Conservation (phyloP, 164 flowering plant genomes). For the Piper betle region DNA sequence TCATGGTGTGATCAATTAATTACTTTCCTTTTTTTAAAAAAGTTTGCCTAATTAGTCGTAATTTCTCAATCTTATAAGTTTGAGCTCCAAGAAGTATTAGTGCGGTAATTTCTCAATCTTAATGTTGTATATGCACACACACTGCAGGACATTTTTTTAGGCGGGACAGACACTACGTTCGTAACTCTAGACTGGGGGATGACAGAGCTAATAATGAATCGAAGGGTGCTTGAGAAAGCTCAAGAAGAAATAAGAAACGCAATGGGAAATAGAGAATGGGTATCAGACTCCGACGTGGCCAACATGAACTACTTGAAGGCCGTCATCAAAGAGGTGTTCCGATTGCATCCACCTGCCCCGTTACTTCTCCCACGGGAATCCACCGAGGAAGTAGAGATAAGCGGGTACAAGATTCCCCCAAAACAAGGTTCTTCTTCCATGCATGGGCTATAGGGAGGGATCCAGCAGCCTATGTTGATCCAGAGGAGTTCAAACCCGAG, state of each 20-base stretch:
- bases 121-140: too few relatives aligned
- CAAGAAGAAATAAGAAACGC: conserved; percentile 4
- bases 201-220: conserved; percentile 4
- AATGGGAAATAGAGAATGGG: neutral
- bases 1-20: conserved; percentile 5
- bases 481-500: conserved; percentile 33
- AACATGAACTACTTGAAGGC: neutral
- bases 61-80: too few relatives aligned
- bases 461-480: neutral
- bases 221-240: neutral
- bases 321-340: conserved; percentile 1
- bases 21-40: neutral
- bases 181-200: neutral
- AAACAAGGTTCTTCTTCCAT: conserved; percentile 2
- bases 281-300: neutral
- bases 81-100: too few relatives aligned
- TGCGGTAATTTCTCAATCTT: too few relatives aligned
- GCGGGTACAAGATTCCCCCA: neutral
- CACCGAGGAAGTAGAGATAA: neutral
- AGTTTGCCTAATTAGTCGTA: neutral
- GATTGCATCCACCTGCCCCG: conserved; percentile 1
- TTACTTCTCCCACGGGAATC: conserved; percentile 1
- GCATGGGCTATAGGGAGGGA: neutral
- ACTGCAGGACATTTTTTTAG: conserved; percentile 1
- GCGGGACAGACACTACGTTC: conserved; percentile 1